phyloP scores from a whole-genome alignment of 257 asterid genomes.

The Primulina huaijiensis region DNA sequence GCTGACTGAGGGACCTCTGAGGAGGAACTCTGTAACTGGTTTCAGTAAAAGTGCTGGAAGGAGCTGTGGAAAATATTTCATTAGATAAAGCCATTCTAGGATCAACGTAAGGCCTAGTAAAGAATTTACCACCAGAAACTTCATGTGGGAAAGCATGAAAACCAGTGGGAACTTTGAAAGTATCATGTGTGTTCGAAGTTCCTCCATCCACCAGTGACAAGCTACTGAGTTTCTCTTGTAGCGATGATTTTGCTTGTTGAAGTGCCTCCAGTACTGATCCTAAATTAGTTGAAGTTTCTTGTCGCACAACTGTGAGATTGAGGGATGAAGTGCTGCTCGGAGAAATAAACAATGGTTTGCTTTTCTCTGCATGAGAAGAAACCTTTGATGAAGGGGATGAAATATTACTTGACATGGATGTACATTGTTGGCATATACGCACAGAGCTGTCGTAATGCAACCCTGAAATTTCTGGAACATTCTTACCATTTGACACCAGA shows the following conservation, averaged over 20 bases:
- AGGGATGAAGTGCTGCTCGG: constrained; percentile 28
- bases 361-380: constrained; percentile 22
- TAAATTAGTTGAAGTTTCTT: constrained; percentile 36
- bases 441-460: constrained; percentile 3
- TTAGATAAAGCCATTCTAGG: constrained; percentile 28
- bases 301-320: constrained; percentile 51
- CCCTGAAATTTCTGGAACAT: constrained; percentile 26
- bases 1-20: constrained; percentile 32
- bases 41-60: constrained; percentile 31
- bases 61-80: constrained; percentile 19
- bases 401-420: neutral
- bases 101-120: constrained; percentile 32
- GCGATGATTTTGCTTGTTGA: constrained; percentile 58
- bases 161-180: constrained; percentile 41
- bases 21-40: constrained; percentile 26
- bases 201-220: constrained; percentile 22
- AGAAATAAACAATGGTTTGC: constrained; percentile 21
- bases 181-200: constrained; percentile 18
- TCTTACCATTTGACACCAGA: constrained; percentile 34
- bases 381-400: constrained; percentile 17
- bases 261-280: constrained; percentile 71
- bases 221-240: constrained; percentile 43
- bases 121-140: constrained; percentile 23
- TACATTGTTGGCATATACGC: constrained; percentile 1
- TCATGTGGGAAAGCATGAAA: constrained; percentile 42